These are phyloP conservation scores for Arthrobotrys musiformis DNA, from an alignment of 2,329 filamentous ascomycete genomes.

Conservation along the genomic window DNA sequence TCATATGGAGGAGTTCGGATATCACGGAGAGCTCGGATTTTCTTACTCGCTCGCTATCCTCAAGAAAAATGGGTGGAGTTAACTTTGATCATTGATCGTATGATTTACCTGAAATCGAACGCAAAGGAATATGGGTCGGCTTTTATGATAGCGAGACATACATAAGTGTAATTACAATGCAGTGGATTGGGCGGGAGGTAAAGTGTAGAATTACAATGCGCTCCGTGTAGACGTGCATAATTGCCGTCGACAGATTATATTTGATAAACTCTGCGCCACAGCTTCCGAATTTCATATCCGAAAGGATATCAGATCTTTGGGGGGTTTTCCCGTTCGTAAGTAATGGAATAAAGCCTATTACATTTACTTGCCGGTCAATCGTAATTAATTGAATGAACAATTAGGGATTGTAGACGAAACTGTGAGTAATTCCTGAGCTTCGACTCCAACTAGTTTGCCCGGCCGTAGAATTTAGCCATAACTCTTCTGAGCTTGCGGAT, in stretches of 20 bases:
- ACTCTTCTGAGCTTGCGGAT: slow-evolving; percentile 8
- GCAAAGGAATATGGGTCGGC: not conserved
- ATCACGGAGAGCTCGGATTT: slow-evolving; percentile 18
- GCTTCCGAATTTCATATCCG: slow-evolving; percentile 8
- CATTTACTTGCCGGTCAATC: not conserved
- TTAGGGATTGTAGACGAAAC: not conserved
- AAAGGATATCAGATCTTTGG: not conserved
- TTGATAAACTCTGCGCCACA: slow-evolving; percentile 12
- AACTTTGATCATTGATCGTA: not conserved
- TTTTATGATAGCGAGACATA: slow-evolving; percentile 6
- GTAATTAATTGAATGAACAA: not conserved
- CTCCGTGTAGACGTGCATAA: not conserved
- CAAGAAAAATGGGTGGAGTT: not conserved
- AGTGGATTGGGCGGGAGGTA: not conserved
- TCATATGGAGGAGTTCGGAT: slow-evolving; percentile 14
- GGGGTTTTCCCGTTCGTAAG: not conserved
- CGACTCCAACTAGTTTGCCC: not conserved
- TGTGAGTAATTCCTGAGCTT: slow-evolving; percentile 6
- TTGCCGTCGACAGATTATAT: slow-evolving; percentile 4
- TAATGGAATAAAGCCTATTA: slow-evolving; percentile 7
- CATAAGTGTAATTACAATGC: slow-evolving; percentile 13
- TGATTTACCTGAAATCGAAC: not conserved
- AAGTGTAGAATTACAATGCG: not conserved
- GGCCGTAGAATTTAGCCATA: slow-evolving; percentile 16
- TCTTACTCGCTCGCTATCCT: not conserved